Evolutionary conservation across 2,329 filamentous ascomycete genomes (phyloP), one percentile per base, ranked within the genome.

Genomic region (Neodidymelliopsis sp.): DNA sequence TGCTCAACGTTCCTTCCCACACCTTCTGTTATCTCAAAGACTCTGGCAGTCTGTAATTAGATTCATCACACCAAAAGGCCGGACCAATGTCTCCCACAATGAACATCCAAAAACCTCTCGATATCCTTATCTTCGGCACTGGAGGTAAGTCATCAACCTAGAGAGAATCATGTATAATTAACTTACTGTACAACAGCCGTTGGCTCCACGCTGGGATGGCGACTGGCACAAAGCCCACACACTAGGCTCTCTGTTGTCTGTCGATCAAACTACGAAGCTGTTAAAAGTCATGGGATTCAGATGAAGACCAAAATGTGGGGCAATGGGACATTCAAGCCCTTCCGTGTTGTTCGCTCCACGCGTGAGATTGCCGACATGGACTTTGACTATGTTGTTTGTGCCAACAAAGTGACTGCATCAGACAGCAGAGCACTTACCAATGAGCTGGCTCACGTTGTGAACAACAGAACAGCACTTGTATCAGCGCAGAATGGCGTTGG

Each of bases 301-400:
- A 44, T 50, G 47, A 44, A 18, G 3, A 50, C 47, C 6, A 38
- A 34, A 5, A 34, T 50, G 18, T 50, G 47, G 47, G 47, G 47
- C 5, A 39, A 44, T 19, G 39, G 47, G 11, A 19, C 16, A 4
- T 35, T 39, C 16, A 34, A 6, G 11, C 47, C 47, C 28, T 36
- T 34, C 15, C 39, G 40, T 23, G 40, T 44, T 2, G 33, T 27
- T 40, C 47, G 40, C n/a, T 50, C 47, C n/a, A 50, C 40, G 4
- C 27, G n/a, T 1, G 47, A 50, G 40, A 20, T 44, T 0, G 28
- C 39, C 2, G 39, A 35, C 22, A 37, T 44, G 20, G 5, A 12
- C 7, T 50, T 50, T 16, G 39, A 50, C 20, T 50, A 50, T 12
- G 23, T 50, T n/a, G 35, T 50, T 13, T 50, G 47, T 19, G 39